Conservation (phyloP, 2,329 filamentous ascomycete species). For the Amphichorda felina region DNA sequence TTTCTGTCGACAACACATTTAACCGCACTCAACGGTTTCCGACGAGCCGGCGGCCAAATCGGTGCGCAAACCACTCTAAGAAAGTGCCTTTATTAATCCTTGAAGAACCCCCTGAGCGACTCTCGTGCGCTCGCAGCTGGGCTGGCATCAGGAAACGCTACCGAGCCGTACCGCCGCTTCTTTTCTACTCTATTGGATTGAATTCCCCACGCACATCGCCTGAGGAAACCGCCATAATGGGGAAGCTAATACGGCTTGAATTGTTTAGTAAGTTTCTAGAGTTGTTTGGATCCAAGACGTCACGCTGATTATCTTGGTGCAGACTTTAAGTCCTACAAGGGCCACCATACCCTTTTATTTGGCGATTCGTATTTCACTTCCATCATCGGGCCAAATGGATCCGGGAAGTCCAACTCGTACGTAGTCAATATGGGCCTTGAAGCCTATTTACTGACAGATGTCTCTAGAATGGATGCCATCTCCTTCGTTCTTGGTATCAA, state of each 20-base stretch:
- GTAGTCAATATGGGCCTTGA: slow-evolving; percentile 17
- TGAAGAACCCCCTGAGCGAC: too few species aligned
- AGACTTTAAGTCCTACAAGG: slow-evolving; percentile 99
- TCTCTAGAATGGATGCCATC: slow-evolving; percentile 85
- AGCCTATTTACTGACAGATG: slow-evolving; percentile 3
- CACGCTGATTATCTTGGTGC: slow-evolving; percentile 6
- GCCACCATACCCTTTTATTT: slow-evolving; percentile 86
- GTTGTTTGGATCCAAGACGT: neutral
- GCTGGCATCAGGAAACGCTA: neutral
- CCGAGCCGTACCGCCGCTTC: too few species aligned
- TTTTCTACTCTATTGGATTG: neutral
- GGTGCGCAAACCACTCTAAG: too few species aligned
- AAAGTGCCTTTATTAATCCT: too few species aligned
- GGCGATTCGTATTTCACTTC: slow-evolving; percentile 98
- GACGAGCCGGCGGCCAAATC: too few species aligned
- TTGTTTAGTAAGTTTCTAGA: slow-evolving; percentile 67
- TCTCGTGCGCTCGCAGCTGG: neutral
- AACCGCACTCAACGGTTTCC: neutral
- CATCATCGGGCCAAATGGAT: slow-evolving; percentile 98
- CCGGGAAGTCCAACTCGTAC: slow-evolving; percentile 95
- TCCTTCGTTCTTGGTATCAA: slow-evolving; percentile 98
- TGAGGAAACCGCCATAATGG: slow-evolving; percentile 51
- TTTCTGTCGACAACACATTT: neutral
- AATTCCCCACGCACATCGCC: neutral
- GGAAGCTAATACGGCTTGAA: slow-evolving; percentile 90